Conservation (phyloP, 2,329 filamentous ascomycete genomes). For the Emydomyces testavorans region DNA sequence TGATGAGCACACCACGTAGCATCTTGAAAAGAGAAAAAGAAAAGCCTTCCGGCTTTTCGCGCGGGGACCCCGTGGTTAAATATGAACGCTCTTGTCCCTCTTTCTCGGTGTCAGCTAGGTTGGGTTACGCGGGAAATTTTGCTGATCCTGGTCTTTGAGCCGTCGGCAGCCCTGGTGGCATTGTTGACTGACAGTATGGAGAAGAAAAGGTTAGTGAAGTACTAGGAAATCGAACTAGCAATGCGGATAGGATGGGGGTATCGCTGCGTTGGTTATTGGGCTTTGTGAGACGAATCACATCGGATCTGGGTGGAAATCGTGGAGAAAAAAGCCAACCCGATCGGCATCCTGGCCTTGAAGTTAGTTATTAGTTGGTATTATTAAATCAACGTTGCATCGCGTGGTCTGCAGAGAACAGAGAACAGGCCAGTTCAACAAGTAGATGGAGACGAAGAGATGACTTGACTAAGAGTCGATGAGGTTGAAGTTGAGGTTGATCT, state of each 20-base stretch:
- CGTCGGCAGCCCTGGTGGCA: background rate
- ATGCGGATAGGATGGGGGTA: no score
- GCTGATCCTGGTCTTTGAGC: background rate
- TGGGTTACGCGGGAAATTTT: conserved; percentile 3
- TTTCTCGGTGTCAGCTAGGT: background rate
- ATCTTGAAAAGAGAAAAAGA: conserved; percentile 5
- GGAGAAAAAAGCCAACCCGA: background rate
- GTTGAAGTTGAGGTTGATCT: no score
- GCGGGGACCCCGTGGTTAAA: conserved; percentile 3
- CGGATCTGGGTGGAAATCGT: no score
- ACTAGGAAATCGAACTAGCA: no score
- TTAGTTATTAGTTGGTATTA: no score
- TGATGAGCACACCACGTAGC: conserved; percentile 11
- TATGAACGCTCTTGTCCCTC: background rate
- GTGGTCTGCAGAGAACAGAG: no score
- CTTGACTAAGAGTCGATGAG: no score
- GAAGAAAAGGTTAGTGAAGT: no score
- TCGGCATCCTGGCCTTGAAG: background rate
- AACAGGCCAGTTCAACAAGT: no score
- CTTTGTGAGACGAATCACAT: no score
- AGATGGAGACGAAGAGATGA: no score
- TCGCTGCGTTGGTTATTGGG: no score
- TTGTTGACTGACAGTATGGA: background rate
- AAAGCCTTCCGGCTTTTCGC: conserved; percentile 3
- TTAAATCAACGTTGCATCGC: conserved; percentile 1